Conservation (phyloP, 2,329 filamentous ascomycete species). For the Ascochyta lentis region DNA sequence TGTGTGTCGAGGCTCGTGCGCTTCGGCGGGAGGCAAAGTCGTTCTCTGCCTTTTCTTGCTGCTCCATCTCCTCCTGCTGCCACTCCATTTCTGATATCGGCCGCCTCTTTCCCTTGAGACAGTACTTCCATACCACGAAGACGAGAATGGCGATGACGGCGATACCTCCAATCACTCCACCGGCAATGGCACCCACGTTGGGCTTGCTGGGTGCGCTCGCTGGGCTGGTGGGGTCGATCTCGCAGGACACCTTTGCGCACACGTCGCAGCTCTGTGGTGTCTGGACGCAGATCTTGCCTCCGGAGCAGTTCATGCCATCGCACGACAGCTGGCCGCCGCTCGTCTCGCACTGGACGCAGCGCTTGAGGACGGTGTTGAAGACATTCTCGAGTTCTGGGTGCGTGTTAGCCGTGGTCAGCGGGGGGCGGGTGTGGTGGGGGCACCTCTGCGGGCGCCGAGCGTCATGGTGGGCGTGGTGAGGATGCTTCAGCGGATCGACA, state of each 20-base stretch:
- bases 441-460: slow-evolving; percentile 19
- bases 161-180: slow-evolving; percentile 87
- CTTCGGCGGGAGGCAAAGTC: slow-evolving; percentile 62
- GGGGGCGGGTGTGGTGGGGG: neutral
- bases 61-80: slow-evolving; percentile 60
- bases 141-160: slow-evolving; percentile 74
- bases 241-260: slow-evolving; percentile 66
- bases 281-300: slow-evolving; percentile 65
- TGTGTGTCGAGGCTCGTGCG: slow-evolving; percentile 78
- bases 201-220: slow-evolving; percentile 50
- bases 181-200: slow-evolving; percentile 84
- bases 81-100: slow-evolving; percentile 65
- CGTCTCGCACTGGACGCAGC: slow-evolving; percentile 65
- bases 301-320: slow-evolving; percentile 59
- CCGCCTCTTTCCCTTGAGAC: slow-evolving; percentile 78
- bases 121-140: slow-evolving; percentile 87
- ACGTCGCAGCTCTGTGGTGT: slow-evolving; percentile 64
- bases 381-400: slow-evolving; percentile 45
- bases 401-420: slow-evolving; percentile 15
- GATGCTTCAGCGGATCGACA: slow-evolving; percentile 1
- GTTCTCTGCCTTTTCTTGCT: slow-evolving; percentile 64
- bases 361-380: slow-evolving; percentile 58
- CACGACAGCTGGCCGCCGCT: slow-evolving; percentile 58
- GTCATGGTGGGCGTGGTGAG: slow-evolving; percentile 10
- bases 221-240: slow-evolving; percentile 46